Conservation (phyloP, 805 yeast species). For the Wickerhamomyces strasburgensis region DNA sequence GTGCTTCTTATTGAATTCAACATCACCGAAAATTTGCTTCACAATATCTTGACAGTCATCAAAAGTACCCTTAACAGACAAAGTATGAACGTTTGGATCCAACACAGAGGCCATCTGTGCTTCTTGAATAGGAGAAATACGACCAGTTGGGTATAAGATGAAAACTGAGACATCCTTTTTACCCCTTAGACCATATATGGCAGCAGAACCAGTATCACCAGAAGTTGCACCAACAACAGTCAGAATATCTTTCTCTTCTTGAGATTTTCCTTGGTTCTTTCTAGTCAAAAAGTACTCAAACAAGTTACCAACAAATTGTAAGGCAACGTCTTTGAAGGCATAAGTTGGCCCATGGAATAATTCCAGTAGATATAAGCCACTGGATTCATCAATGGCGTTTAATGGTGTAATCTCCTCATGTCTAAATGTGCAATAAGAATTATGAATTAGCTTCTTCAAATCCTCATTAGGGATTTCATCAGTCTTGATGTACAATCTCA, state of each 20-base stretch:
- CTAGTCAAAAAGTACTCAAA: slow-evolving; percentile 88
- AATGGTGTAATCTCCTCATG: slow-evolving; percentile 85
- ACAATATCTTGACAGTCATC: slow-evolving; percentile 98
- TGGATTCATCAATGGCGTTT: slow-evolving; percentile 48
- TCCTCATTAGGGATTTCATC: slow-evolving; percentile 71
- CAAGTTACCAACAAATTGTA: slow-evolving; percentile 95
- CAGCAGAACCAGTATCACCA: slow-evolving; percentile 99
- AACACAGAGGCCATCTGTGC: slow-evolving; percentile 97
- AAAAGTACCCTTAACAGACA: slow-evolving; percentile 92
- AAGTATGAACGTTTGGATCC: slow-evolving; percentile 89
- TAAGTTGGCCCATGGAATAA: slow-evolving; percentile 99
- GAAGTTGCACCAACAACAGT: slow-evolving; percentile 99
- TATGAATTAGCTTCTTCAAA: slow-evolving; percentile 52
- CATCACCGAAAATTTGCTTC: slow-evolving; percentile 87
- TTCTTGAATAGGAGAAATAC: slow-evolving; percentile 97
- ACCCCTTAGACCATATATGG: slow-evolving; percentile 95
- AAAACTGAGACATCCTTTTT: slow-evolving; percentile 97
- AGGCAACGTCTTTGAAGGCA: slow-evolving; percentile 98
- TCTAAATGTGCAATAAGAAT: slow-evolving; percentile 89
- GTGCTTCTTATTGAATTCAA: slow-evolving; percentile 78
- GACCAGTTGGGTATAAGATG: slow-evolving; percentile 93
- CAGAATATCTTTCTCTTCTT: slow-evolving; percentile 64
- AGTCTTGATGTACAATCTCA: slow-evolving; percentile 72
- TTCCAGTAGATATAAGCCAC: slow-evolving; percentile 73
- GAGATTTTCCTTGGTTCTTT: slow-evolving; percentile 52